Evolutionary conservation across 2,329 filamentous ascomycete species (phyloP), one percentile per base, ranked within the genome.

Genomic region (Sporothrix globosa): DNA sequence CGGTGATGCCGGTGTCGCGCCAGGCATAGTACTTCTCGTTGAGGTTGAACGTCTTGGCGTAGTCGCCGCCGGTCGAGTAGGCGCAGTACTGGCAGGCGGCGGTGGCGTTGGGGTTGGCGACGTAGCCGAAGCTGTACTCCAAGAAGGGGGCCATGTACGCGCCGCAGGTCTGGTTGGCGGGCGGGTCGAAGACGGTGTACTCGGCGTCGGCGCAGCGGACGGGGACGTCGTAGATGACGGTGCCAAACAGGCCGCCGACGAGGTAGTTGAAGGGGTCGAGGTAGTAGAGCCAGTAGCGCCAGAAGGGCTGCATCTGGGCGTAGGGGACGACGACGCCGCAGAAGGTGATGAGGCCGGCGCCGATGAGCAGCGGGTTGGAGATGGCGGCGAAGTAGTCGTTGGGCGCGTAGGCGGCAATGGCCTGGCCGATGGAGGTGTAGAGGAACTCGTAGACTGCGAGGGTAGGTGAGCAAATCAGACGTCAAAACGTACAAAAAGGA

Each of bases 241-340:
- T 88, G 0, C 82, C 80, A 6, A 89, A 78, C 79, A 90, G 81
- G 41, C 81, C 81, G 4, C 85, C 84, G 78, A 89, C 86, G 4
- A 89, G 79, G 71, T 89, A 89, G 79, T 85, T 88, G 81, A 88
- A 89, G 0, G 87, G 87, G 74, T 89, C 86, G 19, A 88, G 75
- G 68, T 81, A 88, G 79, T 88, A 89, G 5, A 90, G 84, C 88
- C 88, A 91, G 73, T 84, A 85, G 30, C 82, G 81, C 91, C 91
- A 93, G 78, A 93, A 93, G 0, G 78, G 74, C 10, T 88, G 85
- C 27, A 93, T 83, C 34, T 84, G 83, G 0, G 75, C 75, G 73
- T 90, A 92, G 0, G 91, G 90, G 0, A 93, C 91, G 5, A 92
- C 82, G 1, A 93, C 90, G 73, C 91, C 91, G 74, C 90, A 93